Percentiles rank a stretch among this genome's conserved stretches.
phyloP scores from a whole-genome alignment of 73 alveolate species.

The Tetrahymena thermophila region DNA sequence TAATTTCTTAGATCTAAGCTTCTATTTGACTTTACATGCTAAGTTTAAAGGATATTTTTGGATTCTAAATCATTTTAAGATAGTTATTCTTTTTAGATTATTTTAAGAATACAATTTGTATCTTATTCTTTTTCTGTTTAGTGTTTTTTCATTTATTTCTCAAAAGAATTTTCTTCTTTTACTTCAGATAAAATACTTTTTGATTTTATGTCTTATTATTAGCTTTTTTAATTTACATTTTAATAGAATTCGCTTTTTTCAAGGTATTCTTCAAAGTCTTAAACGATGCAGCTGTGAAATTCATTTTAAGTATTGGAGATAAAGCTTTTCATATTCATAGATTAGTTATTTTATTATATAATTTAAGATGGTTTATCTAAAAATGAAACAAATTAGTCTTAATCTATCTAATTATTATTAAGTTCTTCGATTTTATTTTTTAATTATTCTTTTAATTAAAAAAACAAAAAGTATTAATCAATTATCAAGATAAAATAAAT shows the following conservation, averaged over 20 bases:
- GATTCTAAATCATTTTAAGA: background rate
- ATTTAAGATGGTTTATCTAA: background rate
- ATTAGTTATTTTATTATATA: background rate
- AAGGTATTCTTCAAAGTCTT: background rate
- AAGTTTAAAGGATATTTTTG: background rate
- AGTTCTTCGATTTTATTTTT: background rate
- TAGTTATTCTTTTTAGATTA: background rate
- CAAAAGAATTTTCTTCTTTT: background rate
- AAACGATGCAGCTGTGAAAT: background rate
- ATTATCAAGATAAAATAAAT: background rate
- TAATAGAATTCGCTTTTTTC: background rate
- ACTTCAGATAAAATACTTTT: background rate
- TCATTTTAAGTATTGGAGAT: background rate
- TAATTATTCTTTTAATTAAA: background rate
- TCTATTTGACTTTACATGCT: background rate
- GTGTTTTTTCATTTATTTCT: background rate
- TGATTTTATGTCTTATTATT: background rate
- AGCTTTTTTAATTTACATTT: background rate
- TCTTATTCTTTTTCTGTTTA: background rate
- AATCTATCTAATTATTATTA: background rate
- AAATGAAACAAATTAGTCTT: background rate
- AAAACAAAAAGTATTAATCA: background rate
- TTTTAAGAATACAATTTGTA: background rate
- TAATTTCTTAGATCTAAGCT: background rate
- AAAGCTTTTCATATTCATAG: background rate